Evolutionary conservation across 1,284 basidiomycete species (phyloP), one percentile per base, ranked within the genome.

Genomic region (Apiotrichum porosum): DNA sequence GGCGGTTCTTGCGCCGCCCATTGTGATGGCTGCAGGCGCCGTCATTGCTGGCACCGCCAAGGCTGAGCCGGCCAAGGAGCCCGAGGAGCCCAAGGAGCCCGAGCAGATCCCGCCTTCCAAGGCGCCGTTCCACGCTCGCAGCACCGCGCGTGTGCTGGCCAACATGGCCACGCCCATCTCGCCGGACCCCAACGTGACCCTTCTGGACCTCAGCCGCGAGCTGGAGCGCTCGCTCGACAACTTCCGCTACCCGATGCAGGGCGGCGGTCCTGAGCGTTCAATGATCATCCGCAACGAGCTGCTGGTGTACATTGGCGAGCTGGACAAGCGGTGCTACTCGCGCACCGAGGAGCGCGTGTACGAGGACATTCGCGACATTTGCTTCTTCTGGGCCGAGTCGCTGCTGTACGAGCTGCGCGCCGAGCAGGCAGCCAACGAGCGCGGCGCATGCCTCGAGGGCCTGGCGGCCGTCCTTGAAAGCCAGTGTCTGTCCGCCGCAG

Each of bases 381-480:
- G 60, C 32, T 72, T 74, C 26, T 66, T 69, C 33, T 73, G 73
- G 72, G 61, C 67, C 2, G 66, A 71, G 21, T 54, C 59, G 23
- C 52, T 75, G 28, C 43, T 75, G 18, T 63, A 65, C 34, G 72
- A 73, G 52, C 57, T 75, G 36, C 56, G 63, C 41, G 59, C 69
- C 19, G 73, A 75, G 45, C 72, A 73, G 46, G 60, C 72, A 9
- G 72, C 75, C 0, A 66, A 71, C 44, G 75, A 78, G 51, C 66
- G 77, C 17, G 77, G 77, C 0, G 75, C 75, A 0, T 75, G 75
- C 39, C 59, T 78, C 4, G 77, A 78, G 51, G 75, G 73, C 5
- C 64, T 78, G 3, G 74, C 73, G 0, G 67, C 69, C 1, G 63
- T 78, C 1, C 54, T 77, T 8, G 77, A 78, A 53, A 74, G 72